These are phyloP conservation scores for Leccinum boreale DNA, from an alignment of 768 basidiomycete species.

Conservation along the genomic window DNA sequence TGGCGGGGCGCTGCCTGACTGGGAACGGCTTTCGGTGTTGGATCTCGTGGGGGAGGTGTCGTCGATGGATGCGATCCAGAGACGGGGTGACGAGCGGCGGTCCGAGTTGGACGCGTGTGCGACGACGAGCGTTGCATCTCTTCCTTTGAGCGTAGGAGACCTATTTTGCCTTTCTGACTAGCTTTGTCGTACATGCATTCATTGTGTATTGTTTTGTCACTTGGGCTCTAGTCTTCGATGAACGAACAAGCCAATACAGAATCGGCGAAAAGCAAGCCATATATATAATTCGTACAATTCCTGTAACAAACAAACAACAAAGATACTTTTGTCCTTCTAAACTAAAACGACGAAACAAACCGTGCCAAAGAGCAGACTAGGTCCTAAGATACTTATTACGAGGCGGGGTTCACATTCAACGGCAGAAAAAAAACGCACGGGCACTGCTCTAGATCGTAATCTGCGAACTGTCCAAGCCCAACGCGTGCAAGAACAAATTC, in stretches of 20 bases:
- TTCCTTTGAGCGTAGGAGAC: conserved; percentile 25
- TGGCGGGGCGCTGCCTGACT: conserved; percentile 45
- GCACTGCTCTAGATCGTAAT: conserved; percentile 44
- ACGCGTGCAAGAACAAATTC: conserved; percentile 83
- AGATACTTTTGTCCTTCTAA: conserved; percentile 21
- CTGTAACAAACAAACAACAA: background rate
- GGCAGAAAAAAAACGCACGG: no score
- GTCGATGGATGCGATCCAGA: conserved; percentile 34
- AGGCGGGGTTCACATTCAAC: no score
- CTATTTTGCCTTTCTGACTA: conserved; percentile 3
- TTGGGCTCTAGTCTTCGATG: background rate
- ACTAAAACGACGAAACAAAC: conserved; percentile 3
- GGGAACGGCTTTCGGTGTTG: conserved; percentile 59
- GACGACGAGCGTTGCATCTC: conserved; percentile 2
- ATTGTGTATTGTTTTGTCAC: background rate
- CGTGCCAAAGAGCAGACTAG: conserved; percentile 4
- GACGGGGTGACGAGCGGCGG: conserved; percentile 33
- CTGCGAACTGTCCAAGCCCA: conserved; percentile 71
- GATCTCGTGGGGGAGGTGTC: conserved; percentile 58
- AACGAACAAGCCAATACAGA: no score
- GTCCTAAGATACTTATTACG: conserved; percentile 1
- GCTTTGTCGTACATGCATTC: background rate
- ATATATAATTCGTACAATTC: conserved; percentile 18
- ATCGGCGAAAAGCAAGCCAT: conserved; percentile 5
- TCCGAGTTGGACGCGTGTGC: conserved; percentile 34